These are phyloP conservation scores for Phytopythium delawarense DNA, from an alignment of 352 stramenopile species.

Conservation along the genomic window DNA sequence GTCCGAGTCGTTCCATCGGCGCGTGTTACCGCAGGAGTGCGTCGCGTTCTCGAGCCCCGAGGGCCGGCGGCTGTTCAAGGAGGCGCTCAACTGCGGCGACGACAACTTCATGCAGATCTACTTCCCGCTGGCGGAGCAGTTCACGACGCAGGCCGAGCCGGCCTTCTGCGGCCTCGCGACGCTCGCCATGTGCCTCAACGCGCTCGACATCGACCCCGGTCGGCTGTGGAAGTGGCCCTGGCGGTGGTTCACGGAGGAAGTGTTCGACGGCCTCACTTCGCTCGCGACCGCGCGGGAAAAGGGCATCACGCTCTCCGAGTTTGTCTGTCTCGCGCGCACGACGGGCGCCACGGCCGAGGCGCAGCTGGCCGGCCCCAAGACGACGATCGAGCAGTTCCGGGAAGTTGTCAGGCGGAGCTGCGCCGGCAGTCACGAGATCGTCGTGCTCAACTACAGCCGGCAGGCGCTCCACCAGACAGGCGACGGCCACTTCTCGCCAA, in stretches of 20 bases:
- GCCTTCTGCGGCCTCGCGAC: constrained; percentile 88
- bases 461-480: constrained; percentile 93
- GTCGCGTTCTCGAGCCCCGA: constrained; percentile 81
- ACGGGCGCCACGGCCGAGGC: constrained; percentile 49
- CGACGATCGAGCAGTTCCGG: constrained; percentile 52
- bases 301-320: constrained; percentile 68
- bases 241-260: constrained; percentile 82
- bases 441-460: constrained; percentile 92
- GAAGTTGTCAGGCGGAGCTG: constrained; percentile 73
- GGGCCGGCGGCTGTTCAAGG: constrained; percentile 78
- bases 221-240: constrained; percentile 75
- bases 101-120: constrained; percentile 89
- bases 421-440: constrained; percentile 65
- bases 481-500: constrained; percentile 96
- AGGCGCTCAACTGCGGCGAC: constrained; percentile 36
- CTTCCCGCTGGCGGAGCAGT: constrained; percentile 90
- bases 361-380: constrained; percentile 27
- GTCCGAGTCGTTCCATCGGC: constrained; percentile 6
- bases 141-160: constrained; percentile 90
- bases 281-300: constrained; percentile 64
- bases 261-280: constrained; percentile 78
- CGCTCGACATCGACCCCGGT: constrained; percentile 68
- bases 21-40: constrained; percentile 60
- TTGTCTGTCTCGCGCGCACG: constrained; percentile 62
- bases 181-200: constrained; percentile 79